Evolutionary conservation across 176 grass and related monocot genomes (phyloP).

Genomic region (Triticum aestivum): IWGSC_CS_RefSeq_v2.1 NC_057810.1:672008903-672009402

Average conservation of each 20-base stretch:
- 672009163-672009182: neutral
- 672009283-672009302: neutral
- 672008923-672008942: neutral
- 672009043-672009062: neutral
- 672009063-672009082: conserved; percentile 10
- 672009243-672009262: neutral
- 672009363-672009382: neutral
- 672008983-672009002: conserved; percentile 19
- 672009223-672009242: conserved; percentile 16
- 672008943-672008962: neutral
- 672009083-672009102: conserved; percentile 44
- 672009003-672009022: conserved; percentile 9
- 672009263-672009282: neutral
- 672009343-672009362: neutral
- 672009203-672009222: conserved; percentile 40
- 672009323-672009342: conserved; percentile 14
- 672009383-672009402: conserved; percentile 30
- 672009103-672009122: neutral
- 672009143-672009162: neutral
- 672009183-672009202: neutral
- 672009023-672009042: conserved; percentile 42
- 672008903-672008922: conserved; percentile 2
- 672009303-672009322: neutral
- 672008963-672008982: no score
- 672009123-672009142: conserved; percentile 16